These are phyloP conservation scores for Epichloe baconii DNA, from an alignment of 2,329 filamentous ascomycete species.

Conservation along the genomic window DNA sequence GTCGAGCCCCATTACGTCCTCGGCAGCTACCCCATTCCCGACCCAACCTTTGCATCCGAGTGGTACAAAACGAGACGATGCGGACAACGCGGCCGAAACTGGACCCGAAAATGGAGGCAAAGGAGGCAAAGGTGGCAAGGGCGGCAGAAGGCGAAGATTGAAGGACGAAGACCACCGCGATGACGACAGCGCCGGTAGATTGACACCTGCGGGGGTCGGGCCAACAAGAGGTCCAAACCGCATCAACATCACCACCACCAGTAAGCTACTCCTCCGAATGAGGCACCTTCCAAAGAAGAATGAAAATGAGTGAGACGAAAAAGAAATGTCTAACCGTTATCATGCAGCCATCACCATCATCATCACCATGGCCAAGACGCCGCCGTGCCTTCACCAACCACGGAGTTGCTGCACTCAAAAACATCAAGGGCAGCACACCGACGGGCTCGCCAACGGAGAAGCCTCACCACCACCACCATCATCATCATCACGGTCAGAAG, in stretches of 20 bases:
- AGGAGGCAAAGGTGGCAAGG: slow-evolving; percentile 24
- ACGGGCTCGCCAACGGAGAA: slow-evolving; percentile 32
- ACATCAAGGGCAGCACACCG: slow-evolving; percentile 31
- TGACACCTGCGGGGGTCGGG: slow-evolving; percentile 42
- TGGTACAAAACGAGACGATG: slow-evolving; percentile 39
- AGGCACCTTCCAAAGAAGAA: background rate
- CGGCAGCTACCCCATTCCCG: slow-evolving; percentile 29
- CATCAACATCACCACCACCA: slow-evolving; percentile 53
- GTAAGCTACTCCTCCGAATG: slow-evolving; percentile 28
- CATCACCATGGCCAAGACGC: slow-evolving; percentile 41
- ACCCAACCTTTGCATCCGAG: slow-evolving; percentile 9
- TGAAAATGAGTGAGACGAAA: background rate
- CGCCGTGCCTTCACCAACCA: slow-evolving; percentile 28
- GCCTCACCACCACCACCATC: slow-evolving; percentile 31
- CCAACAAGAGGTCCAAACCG: slow-evolving; percentile 58
- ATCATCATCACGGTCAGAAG: slow-evolving; percentile 30
- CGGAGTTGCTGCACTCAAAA: slow-evolving; percentile 33
- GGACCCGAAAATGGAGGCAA: slow-evolving; percentile 27
- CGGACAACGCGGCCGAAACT: slow-evolving; percentile 30
- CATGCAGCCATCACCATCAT: slow-evolving; percentile 38
- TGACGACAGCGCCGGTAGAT: slow-evolving; percentile 51
- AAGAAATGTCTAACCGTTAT: slow-evolving; percentile 10
- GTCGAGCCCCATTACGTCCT: slow-evolving; percentile 35
- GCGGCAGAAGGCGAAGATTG: slow-evolving; percentile 52
- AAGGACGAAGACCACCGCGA: slow-evolving; percentile 65